phyloP scores from a whole-genome alignment of 331 rosid genomes.

The Dryas integrifolia region DNA sequence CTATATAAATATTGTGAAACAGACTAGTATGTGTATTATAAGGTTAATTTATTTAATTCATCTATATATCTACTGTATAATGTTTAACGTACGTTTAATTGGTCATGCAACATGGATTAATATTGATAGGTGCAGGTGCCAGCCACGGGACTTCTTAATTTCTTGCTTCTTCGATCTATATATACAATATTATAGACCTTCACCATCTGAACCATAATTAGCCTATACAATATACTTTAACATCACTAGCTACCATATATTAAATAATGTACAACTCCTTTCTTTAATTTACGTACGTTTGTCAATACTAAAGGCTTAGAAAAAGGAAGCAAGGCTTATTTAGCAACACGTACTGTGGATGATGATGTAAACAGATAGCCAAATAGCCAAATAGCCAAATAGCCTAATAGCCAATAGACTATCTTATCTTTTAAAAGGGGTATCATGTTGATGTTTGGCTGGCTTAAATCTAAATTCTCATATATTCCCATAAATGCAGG shows the following conservation, averaged over 20 bases:
- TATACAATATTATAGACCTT: background rate
- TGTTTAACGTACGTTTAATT: too few species aligned
- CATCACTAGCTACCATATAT: too few species aligned
- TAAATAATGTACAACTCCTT: too few species aligned
- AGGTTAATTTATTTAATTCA: too few species aligned
- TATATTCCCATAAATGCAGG: conserved; percentile 29
- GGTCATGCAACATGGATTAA: too few species aligned
- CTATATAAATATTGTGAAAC: too few species aligned
- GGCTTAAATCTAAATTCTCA: conserved; percentile 29
- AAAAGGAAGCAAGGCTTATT: background rate
- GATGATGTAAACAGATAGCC: background rate
- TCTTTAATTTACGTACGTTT: too few species aligned
- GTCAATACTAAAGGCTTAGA: background rate
- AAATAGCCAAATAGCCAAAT: conserved; percentile 8
- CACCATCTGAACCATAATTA: background rate
- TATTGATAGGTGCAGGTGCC: too few species aligned
- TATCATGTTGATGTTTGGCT: conserved; percentile 25
- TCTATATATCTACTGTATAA: too few species aligned
- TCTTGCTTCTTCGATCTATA: background rate
- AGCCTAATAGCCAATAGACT: background rate
- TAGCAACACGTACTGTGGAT: background rate
- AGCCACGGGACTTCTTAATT: background rate
- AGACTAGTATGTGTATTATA: too few species aligned
- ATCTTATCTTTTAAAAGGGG: conserved; percentile 10
- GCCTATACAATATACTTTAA: background rate